Conservation (phyloP, 768 basidiomycete species). For the Trametes gibbosa region DNA sequence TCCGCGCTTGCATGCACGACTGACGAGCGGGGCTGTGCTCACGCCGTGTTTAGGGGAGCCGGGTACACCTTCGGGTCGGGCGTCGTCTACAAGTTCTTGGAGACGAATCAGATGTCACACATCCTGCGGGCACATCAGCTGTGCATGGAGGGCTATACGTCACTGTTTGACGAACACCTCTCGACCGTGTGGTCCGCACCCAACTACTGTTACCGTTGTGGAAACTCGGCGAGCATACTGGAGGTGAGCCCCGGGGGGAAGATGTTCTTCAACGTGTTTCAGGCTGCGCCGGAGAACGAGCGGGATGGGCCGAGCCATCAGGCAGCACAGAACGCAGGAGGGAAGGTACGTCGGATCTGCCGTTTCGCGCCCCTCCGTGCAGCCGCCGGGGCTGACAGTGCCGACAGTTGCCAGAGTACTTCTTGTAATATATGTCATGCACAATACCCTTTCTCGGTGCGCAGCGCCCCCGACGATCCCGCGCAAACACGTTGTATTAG, state of each 20-base stretch:
- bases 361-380: background rate
- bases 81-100: conserved; percentile 96
- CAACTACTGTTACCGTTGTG: conserved; percentile 98
- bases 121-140: conserved; percentile 98
- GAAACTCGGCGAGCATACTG: conserved; percentile 93
- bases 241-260: conserved; percentile 88
- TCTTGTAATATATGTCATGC: conserved; percentile 41
- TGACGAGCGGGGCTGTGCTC: background rate
- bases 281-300: conserved; percentile 98
- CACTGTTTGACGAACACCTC: conserved; percentile 92
- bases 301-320: conserved; percentile 84
- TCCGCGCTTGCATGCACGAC: conserved; percentile 11
- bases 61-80: conserved; percentile 99
- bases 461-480: conserved; percentile 3
- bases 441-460: conserved; percentile 15
- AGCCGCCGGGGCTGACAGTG: conserved; percentile 7
- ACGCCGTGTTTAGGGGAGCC: conserved; percentile 63
- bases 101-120: conserved; percentile 94
- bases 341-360: conserved; percentile 51
- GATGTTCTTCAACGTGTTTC: conserved; percentile 97
- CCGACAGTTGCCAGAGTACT: conserved; percentile 76
- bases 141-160: conserved; percentile 99
- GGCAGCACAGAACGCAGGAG: conserved; percentile 63
- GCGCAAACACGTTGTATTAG: conserved; percentile 9
- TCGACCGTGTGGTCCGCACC: conserved; percentile 99